Evolutionary conservation across 1,139 yeast genomes (phyloP).

Genomic region (Chernovozyma sophiae-reginae): DNA sequence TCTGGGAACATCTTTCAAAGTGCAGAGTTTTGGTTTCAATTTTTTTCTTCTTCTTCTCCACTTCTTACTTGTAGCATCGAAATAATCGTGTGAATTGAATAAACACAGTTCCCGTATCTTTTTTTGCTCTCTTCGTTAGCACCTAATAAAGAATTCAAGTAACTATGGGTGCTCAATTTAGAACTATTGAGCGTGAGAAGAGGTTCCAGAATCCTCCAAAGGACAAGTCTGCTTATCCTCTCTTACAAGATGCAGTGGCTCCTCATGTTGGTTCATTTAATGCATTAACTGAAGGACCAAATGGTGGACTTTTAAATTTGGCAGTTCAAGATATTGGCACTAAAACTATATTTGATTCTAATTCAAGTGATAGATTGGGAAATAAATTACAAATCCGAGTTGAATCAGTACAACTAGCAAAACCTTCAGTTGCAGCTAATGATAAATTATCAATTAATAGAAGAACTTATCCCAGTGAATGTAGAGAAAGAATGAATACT

Average conservation of each 20-base stretch:
- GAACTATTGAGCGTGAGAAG: slow-evolving; percentile 83
- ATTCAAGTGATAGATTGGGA: slow-evolving; percentile 58
- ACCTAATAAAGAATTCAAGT: too few species aligned
- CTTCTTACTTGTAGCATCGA: too few species aligned
- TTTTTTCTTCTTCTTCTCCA: slow-evolving; percentile 7
- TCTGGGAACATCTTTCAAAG: too few species aligned
- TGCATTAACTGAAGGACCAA: slow-evolving; percentile 85
- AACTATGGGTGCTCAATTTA: slow-evolving; percentile 52
- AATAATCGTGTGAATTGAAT: too few species aligned
- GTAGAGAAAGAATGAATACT: slow-evolving; percentile 83
- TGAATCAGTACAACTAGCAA: slow-evolving; percentile 81
- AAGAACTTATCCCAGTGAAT: slow-evolving; percentile 79
- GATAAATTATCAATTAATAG: slow-evolving; percentile 82
- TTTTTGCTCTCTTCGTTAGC: too few species aligned
- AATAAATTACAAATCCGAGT: slow-evolving; percentile 78
- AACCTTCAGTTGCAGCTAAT: slow-evolving; percentile 68
- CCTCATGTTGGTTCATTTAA: slow-evolving; percentile 97
- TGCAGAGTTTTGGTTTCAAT: slow-evolving; percentile 1
- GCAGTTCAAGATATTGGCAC: slow-evolving; percentile 88
- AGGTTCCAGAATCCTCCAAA: slow-evolving; percentile 87
- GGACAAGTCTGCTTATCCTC: slow-evolving; percentile 77
- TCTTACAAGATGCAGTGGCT: slow-evolving; percentile 80
- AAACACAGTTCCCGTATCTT: too few species aligned
- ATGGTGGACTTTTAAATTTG: slow-evolving; percentile 77
- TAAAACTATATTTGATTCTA: slow-evolving; percentile 79